phyloP scores from a whole-genome alignment of 169 alveolate species.

The Eimeria maxima region DNA sequence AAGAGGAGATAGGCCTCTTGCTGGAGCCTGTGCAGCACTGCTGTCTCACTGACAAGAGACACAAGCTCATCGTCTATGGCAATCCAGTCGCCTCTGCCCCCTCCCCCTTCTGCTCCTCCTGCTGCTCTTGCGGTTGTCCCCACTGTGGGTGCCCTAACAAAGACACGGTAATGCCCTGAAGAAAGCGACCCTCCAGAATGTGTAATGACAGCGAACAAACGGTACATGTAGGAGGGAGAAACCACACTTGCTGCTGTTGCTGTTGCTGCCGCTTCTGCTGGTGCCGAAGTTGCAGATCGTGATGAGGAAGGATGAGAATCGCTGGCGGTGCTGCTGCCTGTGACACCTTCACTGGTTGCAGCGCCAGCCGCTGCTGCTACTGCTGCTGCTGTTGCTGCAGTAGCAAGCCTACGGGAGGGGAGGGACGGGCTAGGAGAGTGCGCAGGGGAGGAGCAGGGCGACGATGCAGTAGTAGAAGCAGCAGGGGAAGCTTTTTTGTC shows the following conservation, averaged over 20 bases:
- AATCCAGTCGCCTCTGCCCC: conserved; percentile 24
- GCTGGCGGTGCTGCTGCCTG: conserved; percentile 5
- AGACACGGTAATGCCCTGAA: conserved; percentile 86
- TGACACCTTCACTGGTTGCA: not conserved
- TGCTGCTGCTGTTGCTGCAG: conserved; percentile 25
- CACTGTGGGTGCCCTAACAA: conserved; percentile 79
- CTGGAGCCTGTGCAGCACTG: conserved; percentile 77
- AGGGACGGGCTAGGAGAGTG: conserved; percentile 64
- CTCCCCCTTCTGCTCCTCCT: not conserved
- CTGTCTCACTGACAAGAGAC: conserved; percentile 73
- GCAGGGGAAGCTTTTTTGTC: not conserved
- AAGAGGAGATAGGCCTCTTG: conserved; percentile 78
- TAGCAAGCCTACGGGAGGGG: not conserved
- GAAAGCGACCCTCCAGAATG: conserved; percentile 86
- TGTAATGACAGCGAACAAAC: conserved; percentile 87
- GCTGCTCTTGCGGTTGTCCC: conserved; percentile 25
- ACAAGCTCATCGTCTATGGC: conserved; percentile 77
- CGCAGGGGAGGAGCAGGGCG: conserved; percentile 51
- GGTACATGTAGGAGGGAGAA: conserved; percentile 78
- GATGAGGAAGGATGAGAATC: not conserved
- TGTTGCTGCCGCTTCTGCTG: conserved; percentile 21
- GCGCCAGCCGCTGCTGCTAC: conserved; percentile 9
- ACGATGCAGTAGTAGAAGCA: conserved; percentile 63
- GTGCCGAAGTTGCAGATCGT: not conserved
- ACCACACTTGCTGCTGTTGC: conserved; percentile 4